Conservation (phyloP, 768 basidiomycete species). For the Pisolithus marmoratus region DNA sequence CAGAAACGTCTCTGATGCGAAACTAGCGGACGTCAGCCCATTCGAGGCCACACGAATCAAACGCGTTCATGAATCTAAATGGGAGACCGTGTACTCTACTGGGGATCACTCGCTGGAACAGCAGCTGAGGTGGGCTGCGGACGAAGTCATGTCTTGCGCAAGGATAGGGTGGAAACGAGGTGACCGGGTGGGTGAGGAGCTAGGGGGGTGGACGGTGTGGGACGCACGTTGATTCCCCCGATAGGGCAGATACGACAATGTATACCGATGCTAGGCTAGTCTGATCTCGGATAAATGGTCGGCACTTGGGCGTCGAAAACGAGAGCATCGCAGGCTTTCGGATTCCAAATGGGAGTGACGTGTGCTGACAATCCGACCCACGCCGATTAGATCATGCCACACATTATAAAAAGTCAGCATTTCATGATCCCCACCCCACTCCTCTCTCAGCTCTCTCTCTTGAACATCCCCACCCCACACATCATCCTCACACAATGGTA, state of each 20-base stretch:
- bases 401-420: slow-evolving; percentile 21
- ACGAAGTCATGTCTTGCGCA: not conserved
- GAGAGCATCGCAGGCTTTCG: not conserved
- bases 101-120: slow-evolving; percentile 7
- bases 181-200: not conserved
- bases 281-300: not conserved
- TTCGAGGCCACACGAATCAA: slow-evolving; percentile 8
- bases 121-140: slow-evolving; percentile 3
- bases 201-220: slow-evolving; percentile 13
- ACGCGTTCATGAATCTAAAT: not conserved
- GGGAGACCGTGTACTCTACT: slow-evolving; percentile 8
- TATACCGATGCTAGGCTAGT: not conserved
- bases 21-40: too few species aligned
- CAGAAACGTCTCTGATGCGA: not conserved
- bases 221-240: not conserved
- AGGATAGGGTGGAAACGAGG: slow-evolving; percentile 9
- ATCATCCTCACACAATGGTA: slow-evolving; percentile 19
- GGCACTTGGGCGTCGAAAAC: not conserved
- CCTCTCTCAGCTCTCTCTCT: slow-evolving; percentile 3
- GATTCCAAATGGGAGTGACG: not conserved
- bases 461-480: slow-evolving; percentile 4
- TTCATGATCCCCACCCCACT: not conserved
- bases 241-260: too few species aligned
- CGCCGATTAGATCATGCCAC: slow-evolving; percentile 15
- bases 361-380: slow-evolving; percentile 1